These are phyloP conservation scores for Chenopodium berlandieri DNA, from an alignment of 148 eudicot genomes.

Conservation along the genomic window DNA sequence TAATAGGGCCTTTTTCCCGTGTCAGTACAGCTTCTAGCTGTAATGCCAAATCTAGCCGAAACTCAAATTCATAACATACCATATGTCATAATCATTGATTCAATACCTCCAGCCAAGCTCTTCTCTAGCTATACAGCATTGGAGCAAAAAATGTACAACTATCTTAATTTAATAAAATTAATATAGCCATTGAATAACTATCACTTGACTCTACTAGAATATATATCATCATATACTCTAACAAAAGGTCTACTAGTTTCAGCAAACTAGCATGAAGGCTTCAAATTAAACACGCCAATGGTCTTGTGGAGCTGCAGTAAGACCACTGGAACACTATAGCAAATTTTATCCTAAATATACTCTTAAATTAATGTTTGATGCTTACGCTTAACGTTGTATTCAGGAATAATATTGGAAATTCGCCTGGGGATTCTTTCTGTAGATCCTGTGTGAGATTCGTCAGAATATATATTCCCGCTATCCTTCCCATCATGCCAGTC, in stretches of 20 bases:
- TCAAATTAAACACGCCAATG: background rate
- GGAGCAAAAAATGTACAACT: background rate
- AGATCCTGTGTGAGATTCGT: slow-evolving; percentile 26
- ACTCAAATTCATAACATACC: background rate
- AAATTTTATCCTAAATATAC: background rate
- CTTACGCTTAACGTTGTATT: slow-evolving; percentile 61
- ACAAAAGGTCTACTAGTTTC: slow-evolving; percentile 1
- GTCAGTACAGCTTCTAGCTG: background rate
- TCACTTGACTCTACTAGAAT: background rate
- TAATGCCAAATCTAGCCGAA: background rate
- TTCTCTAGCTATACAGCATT: background rate
- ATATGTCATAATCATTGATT: background rate
- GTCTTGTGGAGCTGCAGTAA: background rate
- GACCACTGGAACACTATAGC: background rate
- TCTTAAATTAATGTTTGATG: slow-evolving; percentile 4
- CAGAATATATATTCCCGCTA: slow-evolving; percentile 32
- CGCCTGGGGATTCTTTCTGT: slow-evolving; percentile 51
- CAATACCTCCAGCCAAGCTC: background rate
- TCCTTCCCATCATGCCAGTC: slow-evolving; percentile 72
- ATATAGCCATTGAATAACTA: background rate
- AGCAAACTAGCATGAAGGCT: background rate
- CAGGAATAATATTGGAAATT: slow-evolving; percentile 73
- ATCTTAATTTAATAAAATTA: background rate
- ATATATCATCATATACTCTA: background rate
- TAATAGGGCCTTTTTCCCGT: background rate